Percentiles rank a stretch among this genome's conserved stretches.
phyloP scores from a whole-genome alignment of 257 asterid genomes.

The Nicotiana knightiana region DNA sequence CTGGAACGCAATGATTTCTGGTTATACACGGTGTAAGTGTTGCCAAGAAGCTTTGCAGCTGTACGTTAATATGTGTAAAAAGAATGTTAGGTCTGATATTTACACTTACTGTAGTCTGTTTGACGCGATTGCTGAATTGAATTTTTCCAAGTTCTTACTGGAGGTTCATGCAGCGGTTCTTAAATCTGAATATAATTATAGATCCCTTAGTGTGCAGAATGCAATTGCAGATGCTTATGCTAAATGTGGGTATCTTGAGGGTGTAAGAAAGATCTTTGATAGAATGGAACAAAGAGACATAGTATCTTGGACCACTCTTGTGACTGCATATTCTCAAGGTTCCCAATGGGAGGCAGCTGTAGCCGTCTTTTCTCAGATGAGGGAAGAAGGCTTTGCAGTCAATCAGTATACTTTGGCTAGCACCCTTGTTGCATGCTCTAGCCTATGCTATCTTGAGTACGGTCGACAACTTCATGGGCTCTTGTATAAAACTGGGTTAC shows the following conservation, averaged over 20 bases:
- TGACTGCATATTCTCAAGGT: conserved; percentile 41
- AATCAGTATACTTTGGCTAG: conserved; percentile 39
- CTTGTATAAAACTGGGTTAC: conserved; percentile 32
- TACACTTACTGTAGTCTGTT: conserved; percentile 51
- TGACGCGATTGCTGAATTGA: conserved; percentile 34
- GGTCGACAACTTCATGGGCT: conserved; percentile 42
- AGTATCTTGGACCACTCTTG: conserved; percentile 46
- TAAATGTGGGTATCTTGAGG: conserved; percentile 42
- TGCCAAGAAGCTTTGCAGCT: conserved; percentile 35
- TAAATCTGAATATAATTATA: conserved; percentile 24
- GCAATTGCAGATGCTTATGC: conserved; percentile 53
- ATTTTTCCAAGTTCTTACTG: conserved; percentile 26
- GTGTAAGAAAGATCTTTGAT: conserved; percentile 34
- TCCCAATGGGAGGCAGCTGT: conserved; percentile 39
- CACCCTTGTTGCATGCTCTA: conserved; percentile 39
- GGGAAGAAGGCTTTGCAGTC: conserved; percentile 37
- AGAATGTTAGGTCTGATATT: conserved; percentile 30
- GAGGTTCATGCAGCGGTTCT: conserved; percentile 46
- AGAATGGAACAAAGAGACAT: conserved; percentile 32
- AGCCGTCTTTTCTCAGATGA: conserved; percentile 34
- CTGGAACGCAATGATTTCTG: conserved; percentile 57
- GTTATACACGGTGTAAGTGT: conserved; percentile 22
- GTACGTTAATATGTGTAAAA: conserved; percentile 29
- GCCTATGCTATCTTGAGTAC: conserved; percentile 39
- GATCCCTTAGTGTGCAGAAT: conserved; percentile 29